Percentiles rank a stretch among this genome's conserved stretches.
Evolutionary conservation across 768 basidiomycete genomes (phyloP).

Genomic region (Russula brevipes): DNA sequence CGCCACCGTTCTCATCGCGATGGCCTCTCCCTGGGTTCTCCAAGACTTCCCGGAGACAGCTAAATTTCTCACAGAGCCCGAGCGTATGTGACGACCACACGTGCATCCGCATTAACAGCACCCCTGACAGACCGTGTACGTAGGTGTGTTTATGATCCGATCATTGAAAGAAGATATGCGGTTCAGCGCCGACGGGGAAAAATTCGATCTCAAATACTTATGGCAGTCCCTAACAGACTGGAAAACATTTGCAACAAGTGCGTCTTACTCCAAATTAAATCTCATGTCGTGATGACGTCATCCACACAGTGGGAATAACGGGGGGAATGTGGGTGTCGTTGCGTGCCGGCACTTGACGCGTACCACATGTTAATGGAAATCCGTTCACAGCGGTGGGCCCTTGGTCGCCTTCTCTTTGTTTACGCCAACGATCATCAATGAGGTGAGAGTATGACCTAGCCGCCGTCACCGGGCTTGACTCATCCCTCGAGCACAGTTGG

Average conservation of each 20-base stretch:
- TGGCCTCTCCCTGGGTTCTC: not conserved
- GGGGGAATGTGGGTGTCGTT: not conserved
- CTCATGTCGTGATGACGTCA: not conserved
- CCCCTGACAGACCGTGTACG: not conserved
- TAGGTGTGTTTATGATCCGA: not conserved
- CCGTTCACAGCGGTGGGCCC: not conserved
- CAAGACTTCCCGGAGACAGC: conserved; percentile 1
- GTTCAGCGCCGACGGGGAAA: not conserved
- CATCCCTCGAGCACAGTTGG: not conserved
- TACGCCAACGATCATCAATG: not conserved
- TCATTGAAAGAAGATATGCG: not conserved
- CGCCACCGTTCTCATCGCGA: not conserved
- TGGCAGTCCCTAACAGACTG: not conserved
- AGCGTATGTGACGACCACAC: not conserved
- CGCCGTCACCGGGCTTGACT: not conserved
- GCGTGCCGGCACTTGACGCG: not conserved
- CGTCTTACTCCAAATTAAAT: not conserved
- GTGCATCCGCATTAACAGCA: not conserved
- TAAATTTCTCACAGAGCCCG: not conserved
- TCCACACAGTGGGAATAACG: not conserved
- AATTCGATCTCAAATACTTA: not conserved
- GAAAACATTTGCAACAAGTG: conserved; percentile 1
- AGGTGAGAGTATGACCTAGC: not conserved
- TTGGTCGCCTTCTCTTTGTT: not conserved
- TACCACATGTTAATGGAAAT: not conserved